Evolutionary conservation across 441 rosid species (phyloP).

Genomic region (Erodium texanum): DNA sequence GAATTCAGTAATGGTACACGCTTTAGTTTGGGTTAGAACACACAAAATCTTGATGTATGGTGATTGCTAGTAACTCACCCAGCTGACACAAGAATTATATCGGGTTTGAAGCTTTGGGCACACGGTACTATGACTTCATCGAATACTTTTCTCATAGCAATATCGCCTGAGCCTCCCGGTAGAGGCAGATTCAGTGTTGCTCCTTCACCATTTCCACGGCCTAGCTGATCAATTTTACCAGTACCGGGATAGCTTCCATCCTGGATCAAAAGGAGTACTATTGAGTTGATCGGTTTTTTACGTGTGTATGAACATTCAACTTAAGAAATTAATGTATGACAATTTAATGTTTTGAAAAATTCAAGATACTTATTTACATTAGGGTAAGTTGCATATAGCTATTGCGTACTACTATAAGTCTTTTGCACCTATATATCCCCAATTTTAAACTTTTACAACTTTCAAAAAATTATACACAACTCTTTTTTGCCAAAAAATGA

Average conservation of each 20-base stretch:
- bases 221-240: conserved; percentile 67
- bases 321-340: too few relatives aligned
- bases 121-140: conserved; percentile 85
- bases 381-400: too few relatives aligned
- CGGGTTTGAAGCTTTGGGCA: conserved; percentile 84
- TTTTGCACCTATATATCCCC: too few relatives aligned
- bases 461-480: too few relatives aligned
- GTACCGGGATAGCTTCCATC: conserved; percentile 96
- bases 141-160: conserved; percentile 71
- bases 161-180: conserved; percentile 91
- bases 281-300: conserved; percentile 4
- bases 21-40: neutral
- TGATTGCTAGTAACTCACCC: conserved; percentile 41
- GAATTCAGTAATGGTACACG: neutral
- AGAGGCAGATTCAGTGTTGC: conserved; percentile 75
- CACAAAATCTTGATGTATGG: neutral
- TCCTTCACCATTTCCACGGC: conserved; percentile 83
- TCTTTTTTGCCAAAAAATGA: too few relatives aligned
- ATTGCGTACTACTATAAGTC: too few relatives aligned
- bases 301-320: neutral
- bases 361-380: too few relatives aligned
- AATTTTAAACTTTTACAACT: too few relatives aligned
- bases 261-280: conserved; percentile 26
- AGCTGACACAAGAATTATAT: conserved; percentile 85
- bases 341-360: too few relatives aligned